Evolutionary conservation across 805 yeast genomes (phyloP).

Genomic region (Myxozyma sirexii): DNA sequence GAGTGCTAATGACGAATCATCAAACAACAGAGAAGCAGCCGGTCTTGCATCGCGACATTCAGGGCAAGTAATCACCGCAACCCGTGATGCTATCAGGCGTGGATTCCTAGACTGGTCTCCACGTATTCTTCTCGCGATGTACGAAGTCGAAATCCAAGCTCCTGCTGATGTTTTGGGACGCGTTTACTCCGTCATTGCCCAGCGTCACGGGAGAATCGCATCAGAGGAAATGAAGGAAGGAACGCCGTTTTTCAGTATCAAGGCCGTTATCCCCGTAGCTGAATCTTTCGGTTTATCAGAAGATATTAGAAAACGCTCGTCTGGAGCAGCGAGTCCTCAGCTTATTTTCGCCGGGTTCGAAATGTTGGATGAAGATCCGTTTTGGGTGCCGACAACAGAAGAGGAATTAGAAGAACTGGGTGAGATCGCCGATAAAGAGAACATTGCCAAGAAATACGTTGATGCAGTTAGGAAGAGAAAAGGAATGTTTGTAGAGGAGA

Average conservation of each 20-base stretch:
- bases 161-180: constrained; percentile 92
- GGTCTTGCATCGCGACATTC: constrained; percentile 51
- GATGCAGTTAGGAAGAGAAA: constrained; percentile 79
- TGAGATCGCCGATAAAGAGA: constrained; percentile 88
- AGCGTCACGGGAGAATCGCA: constrained; percentile 78
- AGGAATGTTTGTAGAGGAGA: constrained; percentile 87
- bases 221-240: constrained; percentile 98
- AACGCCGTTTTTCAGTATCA: constrained; percentile 89
- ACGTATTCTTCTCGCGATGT: constrained; percentile 87
- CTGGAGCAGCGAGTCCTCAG: constrained; percentile 98
- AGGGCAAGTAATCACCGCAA: constrained; percentile 73
- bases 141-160: constrained; percentile 92
- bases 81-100: constrained; percentile 72
- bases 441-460: constrained; percentile 85
- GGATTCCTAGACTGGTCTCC: constrained; percentile 83
- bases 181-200: constrained; percentile 91
- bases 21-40: not conserved
- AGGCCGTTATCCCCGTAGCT: constrained; percentile 84
- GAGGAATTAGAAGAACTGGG: constrained; percentile 95
- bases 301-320: constrained; percentile 87
- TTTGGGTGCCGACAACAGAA: constrained; percentile 98
- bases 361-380: constrained; percentile 87
- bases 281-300: constrained; percentile 97
- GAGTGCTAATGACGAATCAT: constrained; percentile 29
- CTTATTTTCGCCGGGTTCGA: constrained; percentile 88